Evolutionary conservation across 345 rosid genomes (phyloP), one percentile per base, ranked within the genome.

Genomic region (Hypericum perforatum): DNA sequence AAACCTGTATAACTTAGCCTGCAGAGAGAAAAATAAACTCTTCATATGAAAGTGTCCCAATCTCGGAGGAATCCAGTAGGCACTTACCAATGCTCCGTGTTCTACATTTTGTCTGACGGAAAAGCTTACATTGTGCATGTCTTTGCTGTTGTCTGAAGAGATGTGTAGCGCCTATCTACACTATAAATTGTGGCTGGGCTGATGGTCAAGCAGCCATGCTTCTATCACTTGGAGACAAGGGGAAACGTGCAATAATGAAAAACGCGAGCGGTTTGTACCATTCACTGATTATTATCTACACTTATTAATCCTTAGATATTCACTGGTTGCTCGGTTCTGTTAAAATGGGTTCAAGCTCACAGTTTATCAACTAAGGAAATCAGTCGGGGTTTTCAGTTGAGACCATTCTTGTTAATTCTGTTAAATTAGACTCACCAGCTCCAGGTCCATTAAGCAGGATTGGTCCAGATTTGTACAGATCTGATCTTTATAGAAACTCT

Each of bases 201-300:
- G 81, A 57, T 72, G 96, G 98, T 72, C 95, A 85, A 77, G 95
- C 95, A 53, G 96, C 92, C 55, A 85, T 87, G 96, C 86, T 87
- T 74, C 75, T 91, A 15, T 72, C 96, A 22, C 75, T 77, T 39
- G 98, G 96, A 69, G 66, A 79, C 43, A 87, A 76, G 65, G 98
- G 96, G 60, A 66, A 60, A 53, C 96, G 95, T 48, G 85, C 76
- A 11, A 54, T 83, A 16, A 86, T 75, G 71, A 90, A 90, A 60
- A 73, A 85, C 72, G 70, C 89, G 64, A 75, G 78, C 13, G 78
- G 98, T 87, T 77, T 63, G 78, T 52, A 63, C 63, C 49, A 37
- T 10, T 51, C 45, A 64, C 56, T 62, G 50, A 57, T 14, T 12
- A 61, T n/a, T n/a, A n/a, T n/a, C n/a, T 53, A 41, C 39, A 43